Evolutionary conservation across 73 alveolate species (phyloP), one percentile per base, ranked within the genome.

Genomic region (Paramecium bursaria): DNA sequence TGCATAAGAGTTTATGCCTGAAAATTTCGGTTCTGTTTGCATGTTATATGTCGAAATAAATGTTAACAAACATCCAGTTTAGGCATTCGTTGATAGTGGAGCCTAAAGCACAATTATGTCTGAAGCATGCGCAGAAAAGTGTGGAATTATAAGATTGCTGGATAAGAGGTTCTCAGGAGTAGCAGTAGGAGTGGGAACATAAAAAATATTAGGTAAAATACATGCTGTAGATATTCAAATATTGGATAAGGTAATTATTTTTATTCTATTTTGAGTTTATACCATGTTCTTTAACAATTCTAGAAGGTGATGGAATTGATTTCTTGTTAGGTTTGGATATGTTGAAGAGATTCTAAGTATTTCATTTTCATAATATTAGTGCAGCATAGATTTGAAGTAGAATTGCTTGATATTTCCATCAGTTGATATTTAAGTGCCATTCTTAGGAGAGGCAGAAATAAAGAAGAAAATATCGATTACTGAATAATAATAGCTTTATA

Each of bases 61-160:
- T 48, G 86, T 95, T 19, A 95, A 95, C 75, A 88, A 92, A 30
- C 91, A 75, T 48, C 94, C 94, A 57, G 76, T 92, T 7, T 79
- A 90, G 46, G 99, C 99, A 11, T 90, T 95, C 46, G 97, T 95
- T 21, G 99, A 95, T 82, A 92, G 96, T 48, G 99, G 99, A 15
- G 99, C 99, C 17, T 91, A 95, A 74, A 86, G 97, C 60, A 95
- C 96, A 14, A 93, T 95, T 39, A 94, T 95, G 94, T 90, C 97
- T 31, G 74, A 75, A 50, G 86, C 89, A 13, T 57, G 91, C 14
- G 96, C 97, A n/a, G 95, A 87, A 74, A 90, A 86, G 87, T 88
- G 97, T 73, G 95, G 94, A 27, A 86, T 95, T 17, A 90, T 91
- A 95, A 92, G 95, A 88, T 86, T 95, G 51, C 74, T 87, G 0